Evolutionary conservation across 768 basidiomycete species (phyloP).

Genomic region (Antrodiella citrinella): DNA sequence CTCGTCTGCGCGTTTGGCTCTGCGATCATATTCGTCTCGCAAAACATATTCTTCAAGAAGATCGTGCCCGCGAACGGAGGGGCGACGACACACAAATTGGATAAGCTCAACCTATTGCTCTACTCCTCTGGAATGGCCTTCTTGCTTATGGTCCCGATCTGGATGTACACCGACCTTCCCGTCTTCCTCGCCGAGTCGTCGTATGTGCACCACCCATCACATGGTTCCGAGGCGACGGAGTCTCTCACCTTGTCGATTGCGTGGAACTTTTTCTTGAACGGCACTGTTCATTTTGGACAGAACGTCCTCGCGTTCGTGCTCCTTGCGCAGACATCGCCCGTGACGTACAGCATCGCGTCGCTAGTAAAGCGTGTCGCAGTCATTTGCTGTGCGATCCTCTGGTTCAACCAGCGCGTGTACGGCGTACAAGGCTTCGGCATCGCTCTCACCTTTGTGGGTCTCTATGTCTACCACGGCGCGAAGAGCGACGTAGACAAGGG

Average conservation of each 20-base stretch:
- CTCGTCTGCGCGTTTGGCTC: slow-evolving; percentile 96
- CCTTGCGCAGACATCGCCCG: slow-evolving; percentile 91
- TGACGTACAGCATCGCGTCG: slow-evolving; percentile 97
- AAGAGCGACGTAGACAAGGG: slow-evolving; percentile 90
- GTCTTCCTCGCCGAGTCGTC: slow-evolving; percentile 43
- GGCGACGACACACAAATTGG: slow-evolving; percentile 64
- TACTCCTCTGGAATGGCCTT: slow-evolving; percentile 96
- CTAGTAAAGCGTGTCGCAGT: slow-evolving; percentile 97
- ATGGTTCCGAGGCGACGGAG: slow-evolving; percentile 24
- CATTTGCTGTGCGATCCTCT: slow-evolving; percentile 94
- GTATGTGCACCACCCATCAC: slow-evolving; percentile 33
- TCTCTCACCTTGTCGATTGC: slow-evolving; percentile 34
- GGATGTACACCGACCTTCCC: slow-evolving; percentile 84
- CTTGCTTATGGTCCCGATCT: slow-evolving; percentile 91
- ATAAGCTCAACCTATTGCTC: slow-evolving; percentile 93
- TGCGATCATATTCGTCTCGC: slow-evolving; percentile 92
- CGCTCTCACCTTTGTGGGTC: slow-evolving; percentile 75
- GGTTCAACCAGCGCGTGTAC: slow-evolving; percentile 88
- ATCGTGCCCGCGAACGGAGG: slow-evolving; percentile 64
- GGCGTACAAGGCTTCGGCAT: slow-evolving; percentile 88
- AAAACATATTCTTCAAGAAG: slow-evolving; percentile 99
- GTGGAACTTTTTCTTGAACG: slow-evolving; percentile 89
- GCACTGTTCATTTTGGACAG: slow-evolving; percentile 92
- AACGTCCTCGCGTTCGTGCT: slow-evolving; percentile 98
- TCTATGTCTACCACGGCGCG: slow-evolving; percentile 95